These are phyloP conservation scores for Verticillium klebahnii DNA, from an alignment of 2,329 filamentous ascomycete genomes.

Conservation along the genomic window DNA sequence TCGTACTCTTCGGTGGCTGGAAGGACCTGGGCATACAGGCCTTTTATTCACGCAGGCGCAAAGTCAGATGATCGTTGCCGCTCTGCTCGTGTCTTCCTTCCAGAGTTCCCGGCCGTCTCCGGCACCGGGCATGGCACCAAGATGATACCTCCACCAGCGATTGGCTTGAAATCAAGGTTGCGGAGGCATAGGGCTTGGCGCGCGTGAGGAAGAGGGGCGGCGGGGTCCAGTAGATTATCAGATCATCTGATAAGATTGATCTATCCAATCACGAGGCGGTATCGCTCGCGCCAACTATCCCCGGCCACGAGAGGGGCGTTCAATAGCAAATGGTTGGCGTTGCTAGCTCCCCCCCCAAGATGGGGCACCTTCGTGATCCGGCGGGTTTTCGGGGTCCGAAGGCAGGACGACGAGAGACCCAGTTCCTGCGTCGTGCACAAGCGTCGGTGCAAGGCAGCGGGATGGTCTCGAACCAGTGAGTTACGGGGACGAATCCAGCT, in stretches of 20 bases:
- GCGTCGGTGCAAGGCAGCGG: not conserved
- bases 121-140: not conserved
- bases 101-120: not conserved
- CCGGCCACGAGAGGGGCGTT: not conserved
- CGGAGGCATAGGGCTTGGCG: not conserved
- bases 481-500: not conserved
- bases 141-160: not conserved
- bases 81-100: not conserved
- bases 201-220: not conserved
- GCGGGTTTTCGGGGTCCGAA: not conserved
- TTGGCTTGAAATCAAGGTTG: not conserved
- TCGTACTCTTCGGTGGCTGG: not conserved
- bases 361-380: not conserved
- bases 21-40: not conserved
- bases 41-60: not conserved
- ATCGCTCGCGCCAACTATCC: not conserved
- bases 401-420: not conserved
- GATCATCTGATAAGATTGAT: conserved; percentile 5
- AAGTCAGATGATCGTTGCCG: not conserved
- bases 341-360: not conserved
- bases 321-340: not conserved
- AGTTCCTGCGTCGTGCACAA: not conserved
- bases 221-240: not conserved
- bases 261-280: not conserved
- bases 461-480: not conserved